Percentiles rank a stretch among this genome's conserved stretches.
phyloP scores from a whole-genome alignment of 495 filamentous ascomycete genomes.

The Lepraria neglecta region DNA sequence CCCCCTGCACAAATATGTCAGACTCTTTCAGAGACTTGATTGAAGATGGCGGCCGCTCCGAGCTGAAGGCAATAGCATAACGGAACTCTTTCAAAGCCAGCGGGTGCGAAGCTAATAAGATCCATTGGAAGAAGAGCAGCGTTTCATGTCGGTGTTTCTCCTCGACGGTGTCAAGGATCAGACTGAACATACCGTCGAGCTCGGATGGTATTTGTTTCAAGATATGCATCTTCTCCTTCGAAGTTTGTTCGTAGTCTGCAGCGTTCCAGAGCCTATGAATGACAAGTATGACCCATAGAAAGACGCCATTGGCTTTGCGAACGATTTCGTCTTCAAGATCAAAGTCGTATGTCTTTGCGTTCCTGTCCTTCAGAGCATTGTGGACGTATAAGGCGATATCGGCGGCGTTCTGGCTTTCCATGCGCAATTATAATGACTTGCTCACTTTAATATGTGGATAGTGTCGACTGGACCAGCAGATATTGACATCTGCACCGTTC shows the following conservation, averaged over 20 bases:
- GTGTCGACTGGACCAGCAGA: not conserved
- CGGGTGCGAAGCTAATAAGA: not conserved
- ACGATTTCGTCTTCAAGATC: not conserved
- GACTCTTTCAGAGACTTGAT: not conserved
- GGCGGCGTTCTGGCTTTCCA: not conserved
- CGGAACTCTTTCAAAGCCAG: constrained; percentile 1
- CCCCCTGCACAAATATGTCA: not conserved
- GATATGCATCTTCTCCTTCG: not conserved
- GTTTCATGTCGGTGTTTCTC: not conserved
- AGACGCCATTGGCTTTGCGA: not conserved
- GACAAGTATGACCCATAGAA: not conserved
- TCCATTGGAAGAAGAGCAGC: not conserved
- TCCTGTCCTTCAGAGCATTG: not conserved
- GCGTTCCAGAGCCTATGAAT: not conserved
- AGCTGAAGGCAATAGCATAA: constrained; percentile 1
- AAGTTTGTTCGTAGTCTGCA: not conserved
- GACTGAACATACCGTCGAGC: not conserved
- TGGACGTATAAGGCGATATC: not conserved
- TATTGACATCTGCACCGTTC: not conserved
- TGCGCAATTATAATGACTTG: not conserved
- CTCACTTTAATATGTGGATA: not conserved
- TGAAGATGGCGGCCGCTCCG: not conserved
- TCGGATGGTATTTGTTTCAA: not conserved
- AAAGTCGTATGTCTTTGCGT: not conserved
- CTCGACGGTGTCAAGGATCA: not conserved